These are phyloP conservation scores for Cercospora citrullina DNA, from an alignment of 2,329 filamentous ascomycete species.

Conservation along the genomic window DNA sequence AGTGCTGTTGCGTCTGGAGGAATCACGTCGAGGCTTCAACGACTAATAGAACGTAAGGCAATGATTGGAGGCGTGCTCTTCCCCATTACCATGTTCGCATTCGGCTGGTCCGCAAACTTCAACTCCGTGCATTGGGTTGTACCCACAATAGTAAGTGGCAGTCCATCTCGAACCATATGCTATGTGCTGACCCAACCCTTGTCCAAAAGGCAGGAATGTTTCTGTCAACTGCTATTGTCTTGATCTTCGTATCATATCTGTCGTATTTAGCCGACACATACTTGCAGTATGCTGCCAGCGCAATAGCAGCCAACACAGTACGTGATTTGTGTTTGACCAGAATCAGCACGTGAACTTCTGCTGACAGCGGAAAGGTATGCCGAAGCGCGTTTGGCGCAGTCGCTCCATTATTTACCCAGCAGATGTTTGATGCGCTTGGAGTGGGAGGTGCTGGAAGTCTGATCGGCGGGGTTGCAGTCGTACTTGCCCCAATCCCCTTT, in stretches of 20 bases:
- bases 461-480: slow-evolving; percentile 47
- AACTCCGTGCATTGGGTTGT: slow-evolving; percentile 49
- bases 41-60: slow-evolving; percentile 16
- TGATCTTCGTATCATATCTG: slow-evolving; percentile 55
- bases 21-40: background rate
- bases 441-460: slow-evolving; percentile 40
- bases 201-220: slow-evolving; percentile 42
- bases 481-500: slow-evolving; percentile 38
- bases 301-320: slow-evolving; percentile 33
- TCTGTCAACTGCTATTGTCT: slow-evolving; percentile 43
- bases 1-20: background rate
- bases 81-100: slow-evolving; percentile 39
- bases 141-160: slow-evolving; percentile 38
- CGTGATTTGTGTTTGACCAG: background rate
- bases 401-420: slow-evolving; percentile 35
- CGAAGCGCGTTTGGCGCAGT: slow-evolving; percentile 35
- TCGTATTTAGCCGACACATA: slow-evolving; percentile 58
- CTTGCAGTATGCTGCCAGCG: slow-evolving; percentile 39
- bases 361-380: slow-evolving; percentile 27
- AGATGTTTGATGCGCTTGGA: slow-evolving; percentile 38
- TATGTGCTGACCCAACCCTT: slow-evolving; percentile 41
- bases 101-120: slow-evolving; percentile 41
- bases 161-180: background rate
- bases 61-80: slow-evolving; percentile 40
- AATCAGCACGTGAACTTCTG: background rate